phyloP scores from a whole-genome alignment of 2,329 filamentous ascomycete genomes.

The Byssochlamys sp. region DNA sequence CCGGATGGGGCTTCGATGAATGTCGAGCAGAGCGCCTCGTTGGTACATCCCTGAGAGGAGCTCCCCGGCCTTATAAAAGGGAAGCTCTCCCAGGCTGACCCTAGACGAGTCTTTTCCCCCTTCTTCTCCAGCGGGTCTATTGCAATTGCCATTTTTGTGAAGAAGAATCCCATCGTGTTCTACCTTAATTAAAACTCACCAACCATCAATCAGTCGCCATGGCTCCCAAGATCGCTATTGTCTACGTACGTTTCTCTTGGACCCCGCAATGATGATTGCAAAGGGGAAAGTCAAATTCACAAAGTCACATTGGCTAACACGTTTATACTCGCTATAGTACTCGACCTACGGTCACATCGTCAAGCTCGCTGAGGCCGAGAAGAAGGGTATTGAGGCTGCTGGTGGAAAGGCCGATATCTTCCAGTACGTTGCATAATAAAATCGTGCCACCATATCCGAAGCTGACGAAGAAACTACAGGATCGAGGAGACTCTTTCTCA shows the following conservation, averaged over 20 bases:
- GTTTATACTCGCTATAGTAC: conserved; percentile 50
- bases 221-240: conserved; percentile 85
- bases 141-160: not conserved
- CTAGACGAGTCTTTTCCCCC: not conserved
- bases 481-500: conserved; percentile 75
- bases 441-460: not conserved
- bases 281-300: not conserved
- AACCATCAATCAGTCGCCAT: conserved; percentile 44
- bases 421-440: conserved; percentile 49
- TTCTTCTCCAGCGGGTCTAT: not conserved
- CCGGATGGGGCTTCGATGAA: not conserved
- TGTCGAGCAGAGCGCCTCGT: not conserved
- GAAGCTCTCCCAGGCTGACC: not conserved
- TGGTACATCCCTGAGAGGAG: not conserved
- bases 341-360: conserved; percentile 89
- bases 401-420: conserved; percentile 73
- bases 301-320: not conserved
- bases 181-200: not conserved
- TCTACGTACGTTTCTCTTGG: conserved; percentile 56
- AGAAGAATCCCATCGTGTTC: not conserved
- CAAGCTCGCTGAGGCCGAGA: conserved; percentile 77
- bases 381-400: conserved; percentile 77
- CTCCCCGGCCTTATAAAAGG: not conserved
- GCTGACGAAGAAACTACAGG: conserved; percentile 31
- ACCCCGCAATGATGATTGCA: conserved; percentile 13